These are phyloP conservation scores for Ceratobasidium sp. DNA, from an alignment of 1,284 basidiomycete genomes.

Conservation along the genomic window DNA sequence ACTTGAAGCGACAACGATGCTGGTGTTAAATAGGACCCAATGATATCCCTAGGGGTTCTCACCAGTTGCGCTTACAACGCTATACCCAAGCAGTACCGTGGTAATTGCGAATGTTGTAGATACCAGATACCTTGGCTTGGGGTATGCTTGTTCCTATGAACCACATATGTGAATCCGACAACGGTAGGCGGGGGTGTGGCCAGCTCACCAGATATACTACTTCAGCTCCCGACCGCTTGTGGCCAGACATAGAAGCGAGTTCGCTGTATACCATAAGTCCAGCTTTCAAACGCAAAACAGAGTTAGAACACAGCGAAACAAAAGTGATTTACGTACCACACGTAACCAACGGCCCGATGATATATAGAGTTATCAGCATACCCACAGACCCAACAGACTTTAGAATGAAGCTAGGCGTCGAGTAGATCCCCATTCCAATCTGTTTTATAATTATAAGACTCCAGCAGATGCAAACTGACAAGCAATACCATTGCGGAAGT, in stretches of 20 bases:
- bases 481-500: slow-evolving; percentile 27
- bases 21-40: neutral
- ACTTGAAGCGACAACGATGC: slow-evolving; percentile 41
- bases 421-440: slow-evolving; percentile 45
- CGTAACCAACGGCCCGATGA: slow-evolving; percentile 60
- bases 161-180: no score
- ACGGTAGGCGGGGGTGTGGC: neutral
- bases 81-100: slow-evolving; percentile 60
- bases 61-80: slow-evolving; percentile 27
- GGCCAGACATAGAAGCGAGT: slow-evolving; percentile 50
- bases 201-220: slow-evolving; percentile 60
- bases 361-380: slow-evolving; percentile 62
- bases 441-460: neutral
- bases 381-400: slow-evolving; percentile 62
- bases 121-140: slow-evolving; percentile 56
- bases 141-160: slow-evolving; percentile 62
- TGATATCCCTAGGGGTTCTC: neutral
- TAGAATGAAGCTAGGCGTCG: slow-evolving; percentile 54
- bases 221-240: slow-evolving; percentile 63
- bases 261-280: slow-evolving; percentile 54
- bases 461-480: neutral
- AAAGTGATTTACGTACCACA: slow-evolving; percentile 53
- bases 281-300: slow-evolving; percentile 46
- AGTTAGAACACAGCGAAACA: neutral
- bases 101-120: slow-evolving; percentile 63